Evolutionary conservation across 1,139 yeast species (phyloP).

Genomic region (Hyphopichia buzzinii): DNA sequence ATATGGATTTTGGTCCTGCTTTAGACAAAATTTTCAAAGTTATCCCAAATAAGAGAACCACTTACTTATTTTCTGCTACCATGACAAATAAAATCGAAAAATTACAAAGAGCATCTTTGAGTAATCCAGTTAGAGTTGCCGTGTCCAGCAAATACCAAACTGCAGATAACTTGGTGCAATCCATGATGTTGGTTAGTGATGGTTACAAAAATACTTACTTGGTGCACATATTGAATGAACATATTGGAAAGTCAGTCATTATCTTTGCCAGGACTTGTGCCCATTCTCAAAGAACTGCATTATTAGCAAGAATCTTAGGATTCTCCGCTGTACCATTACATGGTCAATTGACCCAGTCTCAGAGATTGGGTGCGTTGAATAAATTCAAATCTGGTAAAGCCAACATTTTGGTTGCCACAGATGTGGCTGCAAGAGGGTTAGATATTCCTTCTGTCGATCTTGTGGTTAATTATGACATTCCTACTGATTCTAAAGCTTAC

Average conservation of each 20-base stretch:
- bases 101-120: conserved; percentile 86
- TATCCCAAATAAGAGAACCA: conserved; percentile 82
- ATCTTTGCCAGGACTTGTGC: conserved; percentile 94
- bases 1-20: conserved; percentile 96
- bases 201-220: conserved; percentile 88
- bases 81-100: conserved; percentile 95
- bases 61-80: conserved; percentile 92
- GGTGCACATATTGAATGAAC: conserved; percentile 78
- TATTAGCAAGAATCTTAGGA: conserved; percentile 76
- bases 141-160: conserved; percentile 89
- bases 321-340: conserved; percentile 91
- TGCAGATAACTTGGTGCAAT: conserved; percentile 87
- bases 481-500: conserved; percentile 97
- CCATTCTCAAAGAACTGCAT: conserved; percentile 87
- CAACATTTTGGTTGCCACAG: conserved; percentile 88
- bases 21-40: conserved; percentile 80
- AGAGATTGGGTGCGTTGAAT: conserved; percentile 88
- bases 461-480: conserved; percentile 91
- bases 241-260: conserved; percentile 81
- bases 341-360: conserved; percentile 90
- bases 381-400: conserved; percentile 86
- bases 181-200: conserved; percentile 87
- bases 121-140: conserved; percentile 87
- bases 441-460: conserved; percentile 95
- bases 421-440: conserved; percentile 96